Base-by-base conservation (phyloP, 2,329 filamentous ascomycete genomes). In the Fusarium verticillioides region DNA sequence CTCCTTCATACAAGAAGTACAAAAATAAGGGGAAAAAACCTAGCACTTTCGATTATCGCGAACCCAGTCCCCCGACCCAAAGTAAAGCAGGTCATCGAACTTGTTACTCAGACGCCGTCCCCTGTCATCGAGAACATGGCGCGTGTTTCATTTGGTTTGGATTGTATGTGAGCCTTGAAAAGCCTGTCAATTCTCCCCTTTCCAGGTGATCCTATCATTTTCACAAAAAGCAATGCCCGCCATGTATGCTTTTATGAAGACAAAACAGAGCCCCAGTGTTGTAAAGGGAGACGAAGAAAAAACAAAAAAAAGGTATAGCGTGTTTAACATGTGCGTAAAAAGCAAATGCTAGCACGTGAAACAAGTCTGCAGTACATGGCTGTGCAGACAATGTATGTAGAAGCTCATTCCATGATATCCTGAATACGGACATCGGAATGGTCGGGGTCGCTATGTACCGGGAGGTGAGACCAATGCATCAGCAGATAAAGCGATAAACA, bases 1-100 rank as follows among this genome's bases (percentile, higher is more conserved):
- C 58, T 59, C 66, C 62, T 64, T 74, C 70, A 74, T 74, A 73
- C 70, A 74, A 71, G 60, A 71, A 73, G 49, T 52, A 66, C 44
- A 59, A 68, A 49, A 56, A 60, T 36, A 60, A 68, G 47, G 58
- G 43, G 56, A 19, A 52, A 63, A 69, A 63, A 37, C 46, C 61
- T 47, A 63, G 53, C 66, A 71, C 54, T 50, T 68, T 63, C 54
- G 46, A 72, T 72, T 70, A 61, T 71, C 46, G 54, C 62, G 64
- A 71, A 58, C 53, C 62, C 54, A 56, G 46, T 49, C 62, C 66
- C 60, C 66, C 60, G 39, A 60, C 50, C 59, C 42, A 49, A 59
- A 62, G 43, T 54, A 61, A 66, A 46, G 36, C 34, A 60, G 54
- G 67, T 58, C 36, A 19, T 19, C 56, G 52, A 61, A 40, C 50